Evolutionary conservation across 306 rosid species (phyloP).

Genomic region (Trifolium pratense): DNA sequence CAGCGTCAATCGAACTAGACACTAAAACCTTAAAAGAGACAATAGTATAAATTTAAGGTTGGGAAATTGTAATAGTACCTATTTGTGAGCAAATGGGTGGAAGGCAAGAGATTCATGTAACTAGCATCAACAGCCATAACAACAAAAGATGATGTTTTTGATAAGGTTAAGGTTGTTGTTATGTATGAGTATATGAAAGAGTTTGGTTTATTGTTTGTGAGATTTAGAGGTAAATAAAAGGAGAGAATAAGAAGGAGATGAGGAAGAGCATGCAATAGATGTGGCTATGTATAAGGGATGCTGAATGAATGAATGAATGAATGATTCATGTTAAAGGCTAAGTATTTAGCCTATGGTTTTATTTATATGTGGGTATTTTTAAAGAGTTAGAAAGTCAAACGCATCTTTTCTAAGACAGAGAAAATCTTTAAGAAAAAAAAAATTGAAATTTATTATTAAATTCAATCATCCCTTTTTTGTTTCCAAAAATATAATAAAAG

Average conservation of each 20-base stretch:
- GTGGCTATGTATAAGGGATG: conserved; percentile 41
- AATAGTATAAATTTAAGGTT: background rate
- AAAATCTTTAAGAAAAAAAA: conserved; percentile 20
- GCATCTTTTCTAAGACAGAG: conserved; percentile 47
- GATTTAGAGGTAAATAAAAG: background rate
- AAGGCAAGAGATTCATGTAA: conserved; percentile 59
- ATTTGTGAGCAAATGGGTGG: conserved; percentile 54
- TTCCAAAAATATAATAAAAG: background rate
- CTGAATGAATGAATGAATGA: conserved; percentile 34
- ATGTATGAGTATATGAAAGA: background rate
- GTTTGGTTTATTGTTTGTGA: background rate
- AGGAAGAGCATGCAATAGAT: conserved; percentile 64
- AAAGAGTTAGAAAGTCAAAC: conserved; percentile 57
- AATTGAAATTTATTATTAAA: background rate
- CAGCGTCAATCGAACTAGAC: background rate
- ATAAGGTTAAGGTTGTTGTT: conserved; percentile 1
- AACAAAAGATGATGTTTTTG: background rate
- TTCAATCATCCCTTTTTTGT: conserved; percentile 1
- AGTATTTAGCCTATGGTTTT: conserved; percentile 44
- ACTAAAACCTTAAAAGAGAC: background rate
- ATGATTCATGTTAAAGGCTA: conserved; percentile 37
- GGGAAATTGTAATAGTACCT: conserved; percentile 42
- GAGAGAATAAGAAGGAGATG: conserved; percentile 39
- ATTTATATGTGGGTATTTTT: conserved; percentile 27
- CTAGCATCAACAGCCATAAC: conserved; percentile 89